Base-by-base conservation (phyloP, 2,329 filamentous ascomycete species). In the Pestalotiopsis sp. region DNA sequence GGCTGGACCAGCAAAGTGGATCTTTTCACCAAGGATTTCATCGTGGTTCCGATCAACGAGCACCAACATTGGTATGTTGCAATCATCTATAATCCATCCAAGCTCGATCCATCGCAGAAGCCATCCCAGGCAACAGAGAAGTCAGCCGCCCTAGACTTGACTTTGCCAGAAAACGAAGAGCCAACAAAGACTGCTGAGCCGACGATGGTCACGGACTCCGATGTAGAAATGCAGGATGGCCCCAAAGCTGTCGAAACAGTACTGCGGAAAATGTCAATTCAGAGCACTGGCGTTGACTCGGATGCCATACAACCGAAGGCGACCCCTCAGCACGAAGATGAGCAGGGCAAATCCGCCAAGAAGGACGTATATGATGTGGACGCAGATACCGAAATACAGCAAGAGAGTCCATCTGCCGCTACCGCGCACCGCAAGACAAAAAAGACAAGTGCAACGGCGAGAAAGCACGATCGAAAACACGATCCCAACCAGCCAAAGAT, bases 11-110 rank as follows among this genome's bases (percentile, higher is more conserved):
- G 91, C 40, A 93, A 90, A 72, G 86, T 95, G 24, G 93, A 99
- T 75, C 81, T 99, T 9, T 93, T 98, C 74, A 86, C 85, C 5
- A 94, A 93, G 73, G 93, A 97, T 76, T 98, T 94, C 77, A 90
- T 98, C 68, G 86, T 98, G 11, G 92, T 99, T 6, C 96, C 96
- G 0, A 93, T 99, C 77, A 97, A 97, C 73, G 92, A 98, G 76
- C 84, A 89, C 72, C 81, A 84, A 1, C 96, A 99, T 78, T 99
- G 97, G 96, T 98, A 96, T 79, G 83, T 98, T 71, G 94, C 94
- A 14, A 95, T 99, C 67, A 95, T 99, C 65, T 97, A 94, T 85
- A 97, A 99, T 74, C 86, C 95, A 2, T 87, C 89, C 3, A 89
- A 86, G 64, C 83, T 96, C 24, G 75, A 88, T 7, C 77, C 76